Base-by-base conservation (phyloP, 495 filamentous ascomycete species). In the Tuber borchii region DNA sequence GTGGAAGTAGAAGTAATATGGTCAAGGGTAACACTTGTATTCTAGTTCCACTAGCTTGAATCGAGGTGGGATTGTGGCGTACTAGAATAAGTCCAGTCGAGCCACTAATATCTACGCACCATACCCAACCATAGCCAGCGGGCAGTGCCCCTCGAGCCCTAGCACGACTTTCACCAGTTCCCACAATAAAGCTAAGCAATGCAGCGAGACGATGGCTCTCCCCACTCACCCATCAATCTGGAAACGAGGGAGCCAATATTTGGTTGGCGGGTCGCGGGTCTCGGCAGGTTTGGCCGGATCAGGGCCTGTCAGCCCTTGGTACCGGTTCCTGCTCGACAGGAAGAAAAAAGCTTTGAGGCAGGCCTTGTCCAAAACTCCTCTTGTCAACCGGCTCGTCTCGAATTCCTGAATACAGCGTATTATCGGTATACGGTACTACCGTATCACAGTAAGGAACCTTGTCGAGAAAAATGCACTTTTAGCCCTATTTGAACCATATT, bases 231-330 rank as follows among this genome's bases (percentile, higher is more conserved):
- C 56, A 65, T 65, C 56, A 34, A 17, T 31, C 56, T 34, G 56
- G 56, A 65, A 65, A 19, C 56, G 56, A 65, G 56, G 56, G 12
- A 26, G 56, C 26, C 12, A 17, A 34, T 65, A 17, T 65, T 65
- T 65, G 56, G 56, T 65, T 65, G 56, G 56, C 56, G 56, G 56
- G 56, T 65, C 56, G 26, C 56, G 56, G 56, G 56, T 65, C 56
- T 65, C 56, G 56, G 56, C 56, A 34, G 51, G n/a, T 16, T 61
- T 31, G 51, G n/a, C 26, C 26, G n/a, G n/a, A 26, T 8, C 9
- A 16, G 51, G 51, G n/a, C 51, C 10, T 65, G 56, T 31, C 56
- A 65, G 56, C 3, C 56, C 56, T 65, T 65, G 56, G 56, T 65
- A 34, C 34, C 26, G 34, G 14, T 34, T 65, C 31, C 26, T 65